Base-by-base conservation (phyloP, 2,329 filamentous ascomycete genomes). In the Hypocrella siamensis region DNA sequence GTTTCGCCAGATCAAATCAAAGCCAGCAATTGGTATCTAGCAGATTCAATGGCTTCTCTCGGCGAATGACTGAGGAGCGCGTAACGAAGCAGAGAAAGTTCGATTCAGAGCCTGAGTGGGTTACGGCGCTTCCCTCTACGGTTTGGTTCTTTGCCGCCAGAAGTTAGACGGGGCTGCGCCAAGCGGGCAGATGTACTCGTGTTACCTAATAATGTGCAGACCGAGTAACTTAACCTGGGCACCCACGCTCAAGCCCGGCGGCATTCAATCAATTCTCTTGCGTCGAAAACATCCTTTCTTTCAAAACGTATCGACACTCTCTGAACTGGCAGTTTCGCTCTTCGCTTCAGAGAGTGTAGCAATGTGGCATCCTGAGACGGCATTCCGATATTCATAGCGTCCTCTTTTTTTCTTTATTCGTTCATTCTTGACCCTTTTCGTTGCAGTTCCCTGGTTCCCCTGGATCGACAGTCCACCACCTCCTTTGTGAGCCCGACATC, bases 291-390 rank as follows among this genome's bases (percentile, higher is more conserved):
- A 24, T 9, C 21, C 9, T 8, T 12, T 12, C 8, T 8, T 12
- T 9, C 9, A 24, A 24, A 24, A 12, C 21, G 21, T 12, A 24
- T 24, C 21, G 21, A 24, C 12, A 17, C 27, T 29, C 8, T 26
- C 12, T 26, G 9, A 7, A 7, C 27, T 29, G 27, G 16, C 16
- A 14, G 15, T 6, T 29, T 17, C 27, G 10, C 17, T 14, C 14
- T 17, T 14, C n/a, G 14, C 14, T 29, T 24, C 8, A 24, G 9
- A 8, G 9, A 9, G 21, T 8, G 21, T 12, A 8, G 21, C 27
- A 30, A 35, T 35, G 34, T 7, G 17, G 12, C 31, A 24, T 30
- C 15, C 7, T 28, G 28, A 22, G 19, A 30, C 30, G 19, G 14
- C 21, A 12, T 17, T 15, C 10, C 6, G 28, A 31, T 28, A n/a